Conservation (phyloP, 164 flowering plant species). For the Tetracentron sinense region DNA sequence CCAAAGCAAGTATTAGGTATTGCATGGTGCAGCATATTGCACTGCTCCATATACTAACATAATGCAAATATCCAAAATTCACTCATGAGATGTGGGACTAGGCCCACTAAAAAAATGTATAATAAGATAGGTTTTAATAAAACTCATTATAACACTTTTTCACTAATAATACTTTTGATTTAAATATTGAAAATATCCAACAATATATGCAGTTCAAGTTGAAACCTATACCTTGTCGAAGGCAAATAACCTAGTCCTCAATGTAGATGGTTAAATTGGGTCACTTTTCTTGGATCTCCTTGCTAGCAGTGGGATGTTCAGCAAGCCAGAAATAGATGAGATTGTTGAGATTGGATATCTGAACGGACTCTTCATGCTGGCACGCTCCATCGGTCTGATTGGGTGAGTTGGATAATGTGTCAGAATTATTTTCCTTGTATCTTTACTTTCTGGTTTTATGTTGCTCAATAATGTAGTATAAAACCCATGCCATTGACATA, state of each 20-base stretch:
- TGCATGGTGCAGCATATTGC: too few relatives aligned
- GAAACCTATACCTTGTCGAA: slow-evolving; percentile 93
- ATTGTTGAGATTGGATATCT: slow-evolving; percentile 92
- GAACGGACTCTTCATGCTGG: slow-evolving; percentile 93
- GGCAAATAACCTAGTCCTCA: slow-evolving; percentile 88
- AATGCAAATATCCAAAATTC: too few relatives aligned
- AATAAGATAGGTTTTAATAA: too few relatives aligned
- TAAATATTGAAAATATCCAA: too few relatives aligned
- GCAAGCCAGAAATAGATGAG: slow-evolving; percentile 89
- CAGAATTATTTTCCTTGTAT: neutral
- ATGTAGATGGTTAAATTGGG: slow-evolving; percentile 96
- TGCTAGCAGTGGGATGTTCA: slow-evolving; percentile 97
- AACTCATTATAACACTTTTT: too few relatives aligned
- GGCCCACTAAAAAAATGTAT: too few relatives aligned
- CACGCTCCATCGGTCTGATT: slow-evolving; percentile 95
- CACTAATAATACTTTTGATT: too few relatives aligned
- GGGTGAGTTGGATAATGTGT: slow-evolving; percentile 54
- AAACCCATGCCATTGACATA: slow-evolving; percentile 1
- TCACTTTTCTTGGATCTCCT: slow-evolving; percentile 98
- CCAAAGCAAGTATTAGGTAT: too few relatives aligned
- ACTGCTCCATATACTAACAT: too few relatives aligned
- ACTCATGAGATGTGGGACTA: too few relatives aligned
- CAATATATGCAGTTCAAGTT: slow-evolving; percentile 96
- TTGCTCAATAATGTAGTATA: neutral
- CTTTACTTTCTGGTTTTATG: neutral